Conservation (phyloP, 257 asterid species). For the Thymus mandschuricus region DNA sequence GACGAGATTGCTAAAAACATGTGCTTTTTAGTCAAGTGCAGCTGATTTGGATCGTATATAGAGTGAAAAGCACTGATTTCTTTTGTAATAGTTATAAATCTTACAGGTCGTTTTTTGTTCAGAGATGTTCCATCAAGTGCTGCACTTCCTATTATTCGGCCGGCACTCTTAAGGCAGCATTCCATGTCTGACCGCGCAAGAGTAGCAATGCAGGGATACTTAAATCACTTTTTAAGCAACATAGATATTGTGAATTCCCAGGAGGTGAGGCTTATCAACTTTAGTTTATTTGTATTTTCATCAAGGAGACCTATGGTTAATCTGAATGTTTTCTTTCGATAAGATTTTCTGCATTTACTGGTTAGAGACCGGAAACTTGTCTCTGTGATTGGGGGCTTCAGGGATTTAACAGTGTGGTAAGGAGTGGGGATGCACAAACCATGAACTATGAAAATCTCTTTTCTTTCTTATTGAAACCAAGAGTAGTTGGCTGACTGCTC, state of each 20-base stretch:
- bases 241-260: constrained; percentile 84
- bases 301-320: constrained; percentile 19
- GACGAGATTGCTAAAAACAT: constrained; percentile 81
- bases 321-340: constrained; percentile 18
- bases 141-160: constrained; percentile 90
- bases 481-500: constrained; percentile 12
- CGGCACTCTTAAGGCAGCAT: constrained; percentile 88
- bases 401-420: background rate
- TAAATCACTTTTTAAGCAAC: constrained; percentile 92
- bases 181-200: constrained; percentile 91
- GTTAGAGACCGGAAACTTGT: constrained; percentile 10
- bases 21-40: constrained; percentile 52
- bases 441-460: background rate
- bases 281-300: constrained; percentile 25
- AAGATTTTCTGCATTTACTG: constrained; percentile 13
- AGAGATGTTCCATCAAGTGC: constrained; percentile 99
- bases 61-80: constrained; percentile 49
- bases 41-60: constrained; percentile 37
- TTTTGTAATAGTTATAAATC: constrained; percentile 75
- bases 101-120: constrained; percentile 98
- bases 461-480: background rate
- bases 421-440: constrained; percentile 10
- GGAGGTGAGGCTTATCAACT: constrained; percentile 59
- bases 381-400: constrained; percentile 2
- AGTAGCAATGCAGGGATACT: constrained; percentile 93